A percentile compares a stretch with the other conserved stretches of the same genome.
Evolutionary conservation across 1,284 basidiomycete genomes (phyloP).

Genomic region (Sanghuangporus weigelae): DNA sequence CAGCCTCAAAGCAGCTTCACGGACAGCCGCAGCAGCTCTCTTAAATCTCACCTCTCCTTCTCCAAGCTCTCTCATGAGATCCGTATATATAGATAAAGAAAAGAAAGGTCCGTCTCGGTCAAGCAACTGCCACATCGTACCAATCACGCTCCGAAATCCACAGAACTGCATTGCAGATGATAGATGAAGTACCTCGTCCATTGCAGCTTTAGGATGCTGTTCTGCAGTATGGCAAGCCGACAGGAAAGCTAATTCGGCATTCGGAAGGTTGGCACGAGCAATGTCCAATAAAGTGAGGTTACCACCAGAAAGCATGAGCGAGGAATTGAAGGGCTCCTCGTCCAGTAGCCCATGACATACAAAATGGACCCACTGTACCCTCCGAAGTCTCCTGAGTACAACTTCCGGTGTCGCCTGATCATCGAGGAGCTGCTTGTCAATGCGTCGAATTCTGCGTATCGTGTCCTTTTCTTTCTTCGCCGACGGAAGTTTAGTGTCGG

Average conservation of each 20-base stretch:
- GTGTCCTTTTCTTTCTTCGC: not conserved
- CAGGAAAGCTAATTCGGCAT: constrained; percentile 33
- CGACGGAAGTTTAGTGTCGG: not conserved
- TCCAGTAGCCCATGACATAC: not conserved
- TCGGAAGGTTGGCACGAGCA: constrained; percentile 21
- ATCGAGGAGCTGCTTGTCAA: not conserved
- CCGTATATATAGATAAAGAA: not conserved
- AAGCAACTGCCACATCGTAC: constrained; percentile 34
- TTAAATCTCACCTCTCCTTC: not conserved
- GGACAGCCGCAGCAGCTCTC: not conserved
- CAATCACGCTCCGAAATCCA: constrained; percentile 33
- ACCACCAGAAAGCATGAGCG: not conserved
- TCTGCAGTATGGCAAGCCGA: constrained; percentile 27
- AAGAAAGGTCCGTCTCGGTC: constrained; percentile 22
- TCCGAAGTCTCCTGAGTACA: not conserved
- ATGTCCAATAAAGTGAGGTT: constrained; percentile 25
- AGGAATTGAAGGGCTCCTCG: not conserved
- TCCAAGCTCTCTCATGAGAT: not conserved
- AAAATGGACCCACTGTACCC: not conserved
- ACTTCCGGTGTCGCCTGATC: not conserved
- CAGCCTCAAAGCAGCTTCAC: not conserved
- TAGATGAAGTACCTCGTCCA: constrained; percentile 32
- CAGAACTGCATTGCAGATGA: constrained; percentile 30
- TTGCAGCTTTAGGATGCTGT: constrained; percentile 4
- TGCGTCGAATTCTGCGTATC: not conserved